These are phyloP conservation scores for Cyphellophora attinorum DNA, from an alignment of 2,329 filamentous ascomycete genomes.

Conservation along the genomic window DNA sequence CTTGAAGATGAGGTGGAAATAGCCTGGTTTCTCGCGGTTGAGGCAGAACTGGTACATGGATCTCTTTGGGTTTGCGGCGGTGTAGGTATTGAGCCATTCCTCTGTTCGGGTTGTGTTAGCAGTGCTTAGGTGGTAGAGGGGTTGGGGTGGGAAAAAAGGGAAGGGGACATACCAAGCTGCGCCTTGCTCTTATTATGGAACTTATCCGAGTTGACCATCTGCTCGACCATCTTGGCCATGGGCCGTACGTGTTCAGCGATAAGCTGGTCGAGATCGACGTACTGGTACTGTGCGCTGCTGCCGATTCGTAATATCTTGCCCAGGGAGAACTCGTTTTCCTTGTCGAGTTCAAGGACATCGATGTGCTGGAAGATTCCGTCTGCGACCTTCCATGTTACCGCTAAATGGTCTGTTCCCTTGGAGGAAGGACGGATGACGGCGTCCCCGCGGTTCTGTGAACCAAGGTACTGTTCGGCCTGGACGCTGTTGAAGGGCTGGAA, in stretches of 20 bases:
- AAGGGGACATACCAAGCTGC: slow-evolving; percentile 64
- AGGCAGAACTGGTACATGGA: slow-evolving; percentile 95
- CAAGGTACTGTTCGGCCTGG: slow-evolving; percentile 88
- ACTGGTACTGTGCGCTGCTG: slow-evolving; percentile 64
- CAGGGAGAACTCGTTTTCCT: slow-evolving; percentile 92
- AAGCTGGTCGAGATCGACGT: slow-evolving; percentile 92
- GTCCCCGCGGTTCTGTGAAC: slow-evolving; percentile 75
- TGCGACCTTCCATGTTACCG: slow-evolving; percentile 95
- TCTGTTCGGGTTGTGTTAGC: slow-evolving; percentile 43
- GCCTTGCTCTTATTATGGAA: slow-evolving; percentile 73
- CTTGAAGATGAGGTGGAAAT: slow-evolving; percentile 96
- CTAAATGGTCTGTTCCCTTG: slow-evolving; percentile 88
- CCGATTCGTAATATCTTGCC: slow-evolving; percentile 77
- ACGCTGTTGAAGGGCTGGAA: slow-evolving; percentile 88
- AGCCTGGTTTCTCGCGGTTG: slow-evolving; percentile 81
- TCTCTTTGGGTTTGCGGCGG: slow-evolving; percentile 87
- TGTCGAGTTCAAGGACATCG: slow-evolving; percentile 91
- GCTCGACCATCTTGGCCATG: slow-evolving; percentile 95
- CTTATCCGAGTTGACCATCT: slow-evolving; percentile 91
- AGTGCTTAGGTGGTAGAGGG: not conserved
- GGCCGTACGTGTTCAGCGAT: slow-evolving; percentile 96
- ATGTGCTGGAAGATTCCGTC: slow-evolving; percentile 97
- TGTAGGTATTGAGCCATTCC: slow-evolving; percentile 92
- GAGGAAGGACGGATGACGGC: slow-evolving; percentile 92
- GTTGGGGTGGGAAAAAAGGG: not conserved